Evolutionary conservation across 371 early-diverging fungal genomes (phyloP).

Genomic region (Syncephalastrum contaminatum): DNA sequence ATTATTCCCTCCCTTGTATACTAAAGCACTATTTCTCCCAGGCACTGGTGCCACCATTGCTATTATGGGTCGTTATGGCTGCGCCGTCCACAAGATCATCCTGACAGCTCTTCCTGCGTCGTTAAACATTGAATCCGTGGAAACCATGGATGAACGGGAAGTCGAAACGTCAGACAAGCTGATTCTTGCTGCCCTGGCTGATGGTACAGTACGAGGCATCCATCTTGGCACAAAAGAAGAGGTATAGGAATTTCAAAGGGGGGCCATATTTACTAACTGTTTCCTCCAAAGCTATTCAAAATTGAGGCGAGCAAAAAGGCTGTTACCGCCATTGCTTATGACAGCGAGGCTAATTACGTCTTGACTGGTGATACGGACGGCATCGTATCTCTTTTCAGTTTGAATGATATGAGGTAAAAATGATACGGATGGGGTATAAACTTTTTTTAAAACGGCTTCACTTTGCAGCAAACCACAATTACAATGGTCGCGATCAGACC

Average conservation of each 20-base stretch:
- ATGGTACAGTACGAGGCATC: constrained; percentile 47
- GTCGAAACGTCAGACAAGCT: constrained; percentile 52
- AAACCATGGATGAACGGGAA: constrained; percentile 46
- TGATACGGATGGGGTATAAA: background rate
- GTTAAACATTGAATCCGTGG: constrained; percentile 13
- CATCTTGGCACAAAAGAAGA: constrained; percentile 56
- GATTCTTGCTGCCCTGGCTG: constrained; percentile 44
- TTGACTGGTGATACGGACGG: constrained; percentile 29
- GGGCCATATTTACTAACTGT: background rate
- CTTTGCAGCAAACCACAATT: constrained; percentile 6
- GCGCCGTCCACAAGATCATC: constrained; percentile 36
- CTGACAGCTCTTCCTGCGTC: constrained; percentile 24
- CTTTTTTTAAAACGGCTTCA: background rate
- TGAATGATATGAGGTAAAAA: constrained; percentile 16
- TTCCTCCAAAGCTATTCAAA: constrained; percentile 22
- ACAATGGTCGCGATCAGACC: constrained; percentile 31
- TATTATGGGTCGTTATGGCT: constrained; percentile 30
- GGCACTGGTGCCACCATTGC: constrained; percentile 41
- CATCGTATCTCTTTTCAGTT: constrained; percentile 15
- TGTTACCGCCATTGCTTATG: constrained; percentile 27
- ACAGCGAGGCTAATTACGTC: constrained; percentile 16
- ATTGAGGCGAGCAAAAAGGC: constrained; percentile 6
- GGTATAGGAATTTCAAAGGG: constrained; percentile 25
- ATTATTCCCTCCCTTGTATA: no score
- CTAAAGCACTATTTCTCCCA: constrained; percentile 2